Evolutionary conservation across 257 asterid genomes (phyloP), one percentile per base, ranked within the genome.

Genomic region (Salvia miltiorrhiza): DNA sequence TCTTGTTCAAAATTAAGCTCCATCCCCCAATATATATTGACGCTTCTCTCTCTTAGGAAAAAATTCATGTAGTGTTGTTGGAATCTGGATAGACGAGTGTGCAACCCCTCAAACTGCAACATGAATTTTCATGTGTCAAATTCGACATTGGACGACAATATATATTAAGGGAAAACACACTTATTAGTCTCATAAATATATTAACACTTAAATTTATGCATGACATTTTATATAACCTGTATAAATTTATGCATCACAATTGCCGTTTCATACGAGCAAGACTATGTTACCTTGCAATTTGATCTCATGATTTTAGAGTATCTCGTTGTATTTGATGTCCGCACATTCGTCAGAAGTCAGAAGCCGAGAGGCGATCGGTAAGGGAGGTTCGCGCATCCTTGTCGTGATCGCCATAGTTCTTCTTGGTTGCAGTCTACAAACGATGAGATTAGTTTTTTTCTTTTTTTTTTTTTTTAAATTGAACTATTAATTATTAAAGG

Each of bases 311-410:
- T 43, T 43, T 43, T n/a, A 13, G 49, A 14, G 5, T 14, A 0
- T 14, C 19, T 4, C 0, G n/a, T 1, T 44, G 49, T 44, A 30
- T 47, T 47, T 47, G 1, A 5, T 47, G 41, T 35, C 2, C 7
- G 39, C 9, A 33, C 3, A 10, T 6, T 6, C 23, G 23, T 47
- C 21, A 47, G 4, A 16, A 47, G 23, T 47, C 53, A 0, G 75
- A 20, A 8, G 78, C 74, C 7, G 84, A 70, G 10, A 77, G 53
- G n/a, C 53, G 88, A 3, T 85, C 88, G 16, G 83, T 88, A 20
- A 83, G 85, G 44, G 91, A 81, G 13, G 85, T 83, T 64, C 82
- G 87, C 48, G 88, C 91, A 71, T 85, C 88, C 48, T 84, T 77
- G 43, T 79, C 88, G 4, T 80, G 87, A 43, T 20, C 82, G 13